A percentile compares a stretch with the other conserved stretches of the same genome.
Evolutionary conservation across 1,284 basidiomycete species (phyloP).

Genomic region (Sporisorium exsertum): DNA sequence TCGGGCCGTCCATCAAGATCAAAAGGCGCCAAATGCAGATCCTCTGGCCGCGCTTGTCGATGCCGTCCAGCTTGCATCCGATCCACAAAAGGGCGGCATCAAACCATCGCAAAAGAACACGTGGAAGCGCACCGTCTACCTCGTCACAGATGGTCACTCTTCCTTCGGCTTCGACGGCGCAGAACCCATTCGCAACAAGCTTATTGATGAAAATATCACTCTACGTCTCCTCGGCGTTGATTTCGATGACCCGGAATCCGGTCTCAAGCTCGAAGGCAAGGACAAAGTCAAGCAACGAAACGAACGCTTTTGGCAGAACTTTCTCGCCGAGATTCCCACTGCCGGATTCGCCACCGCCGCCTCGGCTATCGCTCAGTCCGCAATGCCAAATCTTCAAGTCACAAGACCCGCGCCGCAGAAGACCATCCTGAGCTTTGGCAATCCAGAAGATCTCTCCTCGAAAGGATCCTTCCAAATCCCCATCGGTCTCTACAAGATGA

Average conservation of each 20-base stretch:
- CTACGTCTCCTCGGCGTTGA: conserved; percentile 76
- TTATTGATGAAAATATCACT: conserved; percentile 48
- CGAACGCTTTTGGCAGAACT: conserved; percentile 79
- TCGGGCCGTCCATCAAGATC: conserved; percentile 39
- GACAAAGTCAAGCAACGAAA: conserved; percentile 79
- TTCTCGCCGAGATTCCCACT: conserved; percentile 71
- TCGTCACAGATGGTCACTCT: conserved; percentile 67
- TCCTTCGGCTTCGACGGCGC: conserved; percentile 48
- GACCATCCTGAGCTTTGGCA: conserved; percentile 58
- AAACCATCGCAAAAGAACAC: conserved; percentile 49
- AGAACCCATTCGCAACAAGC: conserved; percentile 33
- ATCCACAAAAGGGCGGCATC: conserved; percentile 51
- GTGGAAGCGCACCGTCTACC: conserved; percentile 60
- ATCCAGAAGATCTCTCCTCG: conserved; percentile 61
- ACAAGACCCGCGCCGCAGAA: conserved; percentile 44
- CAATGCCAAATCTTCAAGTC: conserved; percentile 53
- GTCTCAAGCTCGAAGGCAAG: conserved; percentile 78
- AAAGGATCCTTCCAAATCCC: conserved; percentile 81
- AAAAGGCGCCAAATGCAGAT: conserved; percentile 44
- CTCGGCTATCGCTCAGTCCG: conserved; percentile 48
- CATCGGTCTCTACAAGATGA: conserved; percentile 85
- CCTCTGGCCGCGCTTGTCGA: conserved; percentile 87
- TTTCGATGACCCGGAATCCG: conserved; percentile 81
- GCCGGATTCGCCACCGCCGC: conserved; percentile 73
- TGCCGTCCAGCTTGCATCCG: conserved; percentile 77